Evolutionary conservation across 2,329 filamentous ascomycete species (phyloP), one percentile per base, ranked within the genome.

Genomic region (Thelonectria blattea): DNA sequence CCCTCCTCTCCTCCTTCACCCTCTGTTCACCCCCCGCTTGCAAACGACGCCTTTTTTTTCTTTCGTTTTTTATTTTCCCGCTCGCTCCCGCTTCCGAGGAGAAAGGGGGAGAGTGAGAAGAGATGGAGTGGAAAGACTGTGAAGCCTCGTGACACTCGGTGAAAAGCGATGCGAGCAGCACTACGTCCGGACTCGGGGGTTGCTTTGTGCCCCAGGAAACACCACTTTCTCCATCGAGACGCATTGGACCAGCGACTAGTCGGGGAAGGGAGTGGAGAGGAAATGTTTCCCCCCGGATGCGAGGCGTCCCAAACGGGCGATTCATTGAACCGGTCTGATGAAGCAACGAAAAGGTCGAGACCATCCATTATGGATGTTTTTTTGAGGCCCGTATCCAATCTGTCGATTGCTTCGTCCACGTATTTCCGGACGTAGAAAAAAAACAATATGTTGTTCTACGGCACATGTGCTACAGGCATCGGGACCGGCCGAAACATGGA

Each of bases 1-100:
- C 34, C 34, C 34, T 37, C 34, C 12, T 7, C 34, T 11, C 34
- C 11, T 37, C 32, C 3, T 34, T n/a, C n/a, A n/a, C 32, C 32
- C 32, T 37, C 12, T 37, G 7, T 15, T 37, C 12, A 15, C 34
- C 9, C 34, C 34, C 34, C 34, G 34, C 34, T 37, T 14, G 34
- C 11, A 14, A 30, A 30, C 27, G 27, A 30, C 22, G 9, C 27
- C 5, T 7, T 30, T 30, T 24, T 24, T 24, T 7, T 24, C n/a
- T n/a, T n/a, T 30, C 5, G 27, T 41, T 60, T 27, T n/a, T 30
- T 46, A 34, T 8, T 24, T 18, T 50, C 52, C 58, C 30, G 43
- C 50, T 48, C 24, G 45, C 41, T 43, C 34, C 39, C 34, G 52
- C 56, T 22, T 30, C 43, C 27, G 18, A 49, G 42, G 20, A n/a